Evolutionary conservation across 345 rosid species (phyloP), one percentile per base, ranked within the genome.

Genomic region (Syzygium aromaticum): DNA sequence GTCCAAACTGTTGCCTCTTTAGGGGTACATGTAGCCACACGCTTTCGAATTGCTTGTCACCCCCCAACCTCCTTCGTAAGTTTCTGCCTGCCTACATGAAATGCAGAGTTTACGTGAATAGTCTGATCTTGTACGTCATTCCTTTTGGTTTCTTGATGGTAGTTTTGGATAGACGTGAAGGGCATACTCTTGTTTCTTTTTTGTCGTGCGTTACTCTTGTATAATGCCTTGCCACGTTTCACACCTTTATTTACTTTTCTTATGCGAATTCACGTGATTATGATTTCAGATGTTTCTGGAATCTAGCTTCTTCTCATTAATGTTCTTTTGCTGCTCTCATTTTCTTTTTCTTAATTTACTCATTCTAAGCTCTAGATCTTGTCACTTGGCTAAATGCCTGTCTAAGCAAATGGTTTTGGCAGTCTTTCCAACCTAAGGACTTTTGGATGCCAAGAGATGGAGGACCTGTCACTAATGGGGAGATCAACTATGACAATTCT

Each of bases 401-500:
- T 52, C 38, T 61, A 23, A 38, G 54, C 52, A 84, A 84, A 22
- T 61, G 80, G 40, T 80, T 73, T 67, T 88, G 77, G 73, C 93
- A 92, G 94, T 91, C 94, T 91, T 92, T 91, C 87, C 91, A 90
- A 89, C 89, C 86, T 46, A 92, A 91, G 85, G 57, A 86, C 84
- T 89, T 91, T 85, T 94, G 94, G 93, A 77, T 89, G 91, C 89
- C 91, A 4, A 92, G 94, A 51, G 94, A 92, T 87, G 88, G 84
- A 56, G 87, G 88, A 13, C 85, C 89, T 88, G 88, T 91, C 87
- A 84, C 92, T 86, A 89, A 91, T 87, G 95, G 89, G 85, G 94
- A 93, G 84, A 92, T 91, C 59, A 87, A 23, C 84, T 91, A 88
- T 52, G 93, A 89, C 84, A 90, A 87, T 91, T 87, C 94, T 61